Percentiles rank a stretch among this genome's conserved stretches.
Evolutionary conservation across 257 asterid genomes (phyloP).

Genomic region (Jacaranda mimosifolia): DNA sequence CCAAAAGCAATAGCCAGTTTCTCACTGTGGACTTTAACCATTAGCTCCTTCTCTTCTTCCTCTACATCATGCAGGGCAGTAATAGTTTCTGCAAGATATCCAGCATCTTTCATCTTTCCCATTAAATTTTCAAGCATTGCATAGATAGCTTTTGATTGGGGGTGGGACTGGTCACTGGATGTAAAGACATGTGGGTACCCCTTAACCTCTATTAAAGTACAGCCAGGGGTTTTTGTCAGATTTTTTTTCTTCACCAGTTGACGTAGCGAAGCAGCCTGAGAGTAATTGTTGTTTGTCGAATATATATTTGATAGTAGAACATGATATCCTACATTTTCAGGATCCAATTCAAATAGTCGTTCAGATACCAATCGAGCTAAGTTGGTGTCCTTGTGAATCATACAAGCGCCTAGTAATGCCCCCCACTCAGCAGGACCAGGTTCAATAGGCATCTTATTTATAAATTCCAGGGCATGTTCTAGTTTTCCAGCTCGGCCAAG

Average conservation of each 20-base stretch:
- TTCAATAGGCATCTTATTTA: slow-evolving; percentile 64
- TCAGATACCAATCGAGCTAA: slow-evolving; percentile 78
- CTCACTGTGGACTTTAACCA: slow-evolving; percentile 89
- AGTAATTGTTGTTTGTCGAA: slow-evolving; percentile 65
- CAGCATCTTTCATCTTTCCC: slow-evolving; percentile 75
- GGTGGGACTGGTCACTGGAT: slow-evolving; percentile 72
- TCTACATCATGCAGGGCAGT: slow-evolving; percentile 90
- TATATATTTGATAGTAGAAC: slow-evolving; percentile 85
- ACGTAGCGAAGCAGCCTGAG: slow-evolving; percentile 84
- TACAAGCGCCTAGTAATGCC: slow-evolving; percentile 83
- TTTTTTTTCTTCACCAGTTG: slow-evolving; percentile 64
- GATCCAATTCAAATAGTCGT: slow-evolving; percentile 71
- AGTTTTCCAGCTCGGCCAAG: slow-evolving; percentile 88
- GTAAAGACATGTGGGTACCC: slow-evolving; percentile 74
- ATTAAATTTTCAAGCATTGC: slow-evolving; percentile 37
- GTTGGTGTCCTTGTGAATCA: slow-evolving; percentile 75
- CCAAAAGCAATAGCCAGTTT: slow-evolving; percentile 90
- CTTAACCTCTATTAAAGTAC: slow-evolving; percentile 79
- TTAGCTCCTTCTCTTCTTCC: slow-evolving; percentile 90
- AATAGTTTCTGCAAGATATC: slow-evolving; percentile 72
- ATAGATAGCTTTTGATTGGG: slow-evolving; percentile 37
- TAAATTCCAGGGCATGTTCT: slow-evolving; percentile 67
- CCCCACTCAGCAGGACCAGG: slow-evolving; percentile 95
- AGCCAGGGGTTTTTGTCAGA: slow-evolving; percentile 76
- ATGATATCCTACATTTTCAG: slow-evolving; percentile 77